These are phyloP conservation scores for Pseudogymnoascus sp. DNA, from an alignment of 2,329 filamentous ascomycete species.

Conservation along the genomic window DNA sequence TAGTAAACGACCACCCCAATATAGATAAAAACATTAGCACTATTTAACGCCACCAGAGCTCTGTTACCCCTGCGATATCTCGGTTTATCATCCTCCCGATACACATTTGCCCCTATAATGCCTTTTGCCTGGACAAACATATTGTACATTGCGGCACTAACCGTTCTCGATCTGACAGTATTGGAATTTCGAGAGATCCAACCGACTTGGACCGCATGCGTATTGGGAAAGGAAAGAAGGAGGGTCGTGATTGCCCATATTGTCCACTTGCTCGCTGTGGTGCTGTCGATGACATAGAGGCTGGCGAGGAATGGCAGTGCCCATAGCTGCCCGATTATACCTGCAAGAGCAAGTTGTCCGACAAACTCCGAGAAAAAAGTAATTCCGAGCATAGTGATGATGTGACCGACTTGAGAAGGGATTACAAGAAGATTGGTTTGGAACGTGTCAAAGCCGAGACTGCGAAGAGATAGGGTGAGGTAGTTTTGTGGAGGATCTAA, in stretches of 20 bases:
- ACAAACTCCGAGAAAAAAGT: slow-evolving; percentile 37
- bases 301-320: slow-evolving; percentile 49
- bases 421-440: slow-evolving; percentile 56
- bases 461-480: slow-evolving; percentile 49
- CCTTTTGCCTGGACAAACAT: slow-evolving; percentile 39
- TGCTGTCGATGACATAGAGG: slow-evolving; percentile 27
- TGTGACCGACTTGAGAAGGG: slow-evolving; percentile 42
- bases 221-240: slow-evolving; percentile 34
- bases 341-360: slow-evolving; percentile 41
- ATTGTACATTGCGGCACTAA: slow-evolving; percentile 57
- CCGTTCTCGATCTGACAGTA: slow-evolving; percentile 51
- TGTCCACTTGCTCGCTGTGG: slow-evolving; percentile 17
- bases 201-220: slow-evolving; percentile 40
- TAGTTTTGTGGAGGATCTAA: slow-evolving; percentile 38
- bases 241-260: slow-evolving; percentile 35
- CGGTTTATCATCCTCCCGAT: slow-evolving; percentile 40
- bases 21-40: slow-evolving; percentile 39
- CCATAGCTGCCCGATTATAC: slow-evolving; percentile 48
- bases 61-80: slow-evolving; percentile 47
- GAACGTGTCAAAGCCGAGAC: slow-evolving; percentile 52
- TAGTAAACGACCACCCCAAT: slow-evolving; percentile 40
- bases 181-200: slow-evolving; percentile 51
- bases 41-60: slow-evolving; percentile 42
- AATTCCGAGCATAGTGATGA: slow-evolving; percentile 30
- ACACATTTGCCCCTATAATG: slow-evolving; percentile 30